These are phyloP conservation scores for Aspergillus melleus DNA, from an alignment of 2,329 filamentous ascomycete genomes.

Conservation along the genomic window DNA sequence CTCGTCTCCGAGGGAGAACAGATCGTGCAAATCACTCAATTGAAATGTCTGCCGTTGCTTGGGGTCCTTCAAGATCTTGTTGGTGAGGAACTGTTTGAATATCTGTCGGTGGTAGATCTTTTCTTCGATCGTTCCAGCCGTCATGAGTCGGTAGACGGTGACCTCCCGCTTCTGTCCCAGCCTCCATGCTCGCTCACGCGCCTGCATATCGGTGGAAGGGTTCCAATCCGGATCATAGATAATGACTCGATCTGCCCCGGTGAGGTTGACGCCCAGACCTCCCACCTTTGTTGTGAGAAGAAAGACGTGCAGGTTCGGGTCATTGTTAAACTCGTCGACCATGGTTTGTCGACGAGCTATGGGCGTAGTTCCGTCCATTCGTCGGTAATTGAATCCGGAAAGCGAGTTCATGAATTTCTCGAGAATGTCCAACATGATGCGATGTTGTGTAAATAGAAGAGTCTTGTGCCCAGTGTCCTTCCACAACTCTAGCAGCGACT, in stretches of 20 bases:
- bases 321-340: slow-evolving; percentile 89
- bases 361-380: slow-evolving; percentile 91
- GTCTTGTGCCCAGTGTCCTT: slow-evolving; percentile 92
- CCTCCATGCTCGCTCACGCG: slow-evolving; percentile 92
- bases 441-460: slow-evolving; percentile 86
- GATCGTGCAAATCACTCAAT: slow-evolving; percentile 82
- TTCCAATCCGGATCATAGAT: slow-evolving; percentile 99
- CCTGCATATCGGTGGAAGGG: slow-evolving; percentile 92
- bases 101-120: slow-evolving; percentile 99
- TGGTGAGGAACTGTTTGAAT: slow-evolving; percentile 96
- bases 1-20: slow-evolving; percentile 76
- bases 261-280: slow-evolving; percentile 89
- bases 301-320: slow-evolving; percentile 79
- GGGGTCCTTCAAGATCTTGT: slow-evolving; percentile 92
- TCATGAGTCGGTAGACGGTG: slow-evolving; percentile 97
- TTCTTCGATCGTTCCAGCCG: slow-evolving; percentile 94
- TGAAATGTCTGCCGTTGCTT: slow-evolving; percentile 92
- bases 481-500: slow-evolving; percentile 84
- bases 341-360: slow-evolving; percentile 86
- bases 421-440: slow-evolving; percentile 93
- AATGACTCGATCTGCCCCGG: slow-evolving; percentile 91
- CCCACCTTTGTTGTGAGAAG: slow-evolving; percentile 94
- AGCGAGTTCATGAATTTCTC: slow-evolving; percentile 74
- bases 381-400: slow-evolving; percentile 70
- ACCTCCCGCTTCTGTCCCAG: slow-evolving; percentile 93